Evolutionary conservation across 495 filamentous ascomycete species (phyloP), one percentile per base, ranked within the genome.

Genomic region (Podospora didyma): DNA sequence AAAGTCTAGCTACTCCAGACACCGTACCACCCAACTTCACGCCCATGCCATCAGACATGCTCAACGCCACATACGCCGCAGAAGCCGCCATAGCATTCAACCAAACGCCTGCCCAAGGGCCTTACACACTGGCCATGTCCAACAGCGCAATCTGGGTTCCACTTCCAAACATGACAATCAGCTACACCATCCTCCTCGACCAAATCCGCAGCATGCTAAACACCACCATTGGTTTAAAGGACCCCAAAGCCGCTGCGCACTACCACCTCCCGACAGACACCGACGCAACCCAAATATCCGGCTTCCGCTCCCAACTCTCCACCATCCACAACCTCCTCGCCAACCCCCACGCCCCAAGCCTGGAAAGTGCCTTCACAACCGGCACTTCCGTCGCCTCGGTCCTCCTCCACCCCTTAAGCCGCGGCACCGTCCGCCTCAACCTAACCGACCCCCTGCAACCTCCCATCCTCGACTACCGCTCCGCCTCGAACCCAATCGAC

Each of bases 331-430:
- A 50, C n/a, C n/a, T 54, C n/a, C 46, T 58, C 17, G 51, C 54
- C 22, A 46, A 58, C 46, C 52, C 62, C 11, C 3, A 26, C 37
- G 45, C 48, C 24, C 55, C 62, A 0, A 54, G 48, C 46, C 42
- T 61, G 41, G 62, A 64, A 45, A 51, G 62, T 46, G 64, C 69
- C 3, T 64, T 72, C n/a, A 49, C 49, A 4, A 35, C 51, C 0
- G 62, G 62, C 0, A 12, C 56, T 9, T 46, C 61, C 12, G 54
- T 66, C 3, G 51, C 49, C 28, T 48, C 58, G n/a, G 46, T 62
- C 24, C 51, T 56, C 20, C 60, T 73, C n/a, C 69, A 75, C 28
- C 70, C 74, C 0, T 47, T 75, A 3, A 68, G 63, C 24, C 65
- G 74, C 7, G 57, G 57, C 9, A 59, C 57, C 0, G 57, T 54